Percentiles rank a stretch among this genome's conserved stretches.
phyloP scores from a whole-genome alignment of 2,329 filamentous ascomycete genomes.

The Plenodomus tracheiphilus region DNA sequence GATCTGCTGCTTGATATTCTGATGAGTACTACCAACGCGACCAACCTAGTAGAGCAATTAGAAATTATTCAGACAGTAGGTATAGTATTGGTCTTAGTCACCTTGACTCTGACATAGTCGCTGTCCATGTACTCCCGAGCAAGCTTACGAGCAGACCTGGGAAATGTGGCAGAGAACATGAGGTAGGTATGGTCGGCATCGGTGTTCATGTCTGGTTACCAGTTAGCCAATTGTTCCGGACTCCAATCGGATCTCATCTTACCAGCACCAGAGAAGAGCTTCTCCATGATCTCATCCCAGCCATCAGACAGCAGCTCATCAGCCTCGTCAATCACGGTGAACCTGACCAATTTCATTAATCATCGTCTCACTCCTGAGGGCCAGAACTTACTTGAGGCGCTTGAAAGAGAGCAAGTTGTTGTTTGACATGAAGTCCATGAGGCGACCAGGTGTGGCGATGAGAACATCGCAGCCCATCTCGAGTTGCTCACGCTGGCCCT shows the following conservation, averaged over 20 bases:
- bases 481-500: conserved; percentile 72
- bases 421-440: conserved; percentile 80
- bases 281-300: conserved; percentile 75
- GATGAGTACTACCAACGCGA: conserved; percentile 78
- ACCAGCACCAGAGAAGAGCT: conserved; percentile 82
- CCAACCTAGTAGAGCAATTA: no score
- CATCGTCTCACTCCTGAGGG: not conserved
- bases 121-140: conserved; percentile 75
- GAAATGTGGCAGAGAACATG: conserved; percentile 95
- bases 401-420: conserved; percentile 69
- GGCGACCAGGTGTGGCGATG: conserved; percentile 83
- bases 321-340: conserved; percentile 73
- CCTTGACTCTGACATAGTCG: conserved; percentile 76
- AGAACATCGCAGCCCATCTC: conserved; percentile 85
- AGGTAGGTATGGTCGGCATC: conserved; percentile 70
- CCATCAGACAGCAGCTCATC: conserved; percentile 85
- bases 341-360: conserved; percentile 13
- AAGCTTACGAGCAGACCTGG: conserved; percentile 74
- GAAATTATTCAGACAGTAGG: no score
- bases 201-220: conserved; percentile 68
- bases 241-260: conserved; percentile 42
- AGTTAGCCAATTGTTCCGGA: conserved; percentile 10
- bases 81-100: no score
- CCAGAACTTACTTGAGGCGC: conserved; percentile 69
- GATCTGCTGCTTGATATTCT: conserved; percentile 79